Conservation (phyloP, 1,139 yeast genomes). For the Arxiozyma slooffiae region DNA sequence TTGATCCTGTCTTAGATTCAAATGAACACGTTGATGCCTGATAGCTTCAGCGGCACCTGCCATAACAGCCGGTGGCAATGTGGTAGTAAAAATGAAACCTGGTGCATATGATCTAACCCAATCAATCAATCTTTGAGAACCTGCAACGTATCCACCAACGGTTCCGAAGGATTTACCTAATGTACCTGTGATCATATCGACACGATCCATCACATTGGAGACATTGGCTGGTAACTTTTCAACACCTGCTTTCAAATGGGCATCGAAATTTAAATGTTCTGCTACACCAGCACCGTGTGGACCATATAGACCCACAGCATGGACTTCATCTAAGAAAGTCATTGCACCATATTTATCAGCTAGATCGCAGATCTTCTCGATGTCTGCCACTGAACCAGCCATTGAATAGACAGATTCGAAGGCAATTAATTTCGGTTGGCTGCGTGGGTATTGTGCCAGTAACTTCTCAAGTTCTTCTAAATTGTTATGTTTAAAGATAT, state of each 20-base stretch:
- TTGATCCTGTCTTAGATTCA: slow-evolving; percentile 71
- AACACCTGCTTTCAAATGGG: slow-evolving; percentile 61
- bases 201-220: slow-evolving; percentile 67
- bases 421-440: slow-evolving; percentile 87
- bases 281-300: slow-evolving; percentile 99
- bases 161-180: slow-evolving; percentile 94
- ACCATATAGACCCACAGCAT: slow-evolving; percentile 97
- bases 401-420: slow-evolving; percentile 95
- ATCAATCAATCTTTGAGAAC: slow-evolving; percentile 71
- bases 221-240: slow-evolving; percentile 36
- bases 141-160: slow-evolving; percentile 97
- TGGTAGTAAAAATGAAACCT: slow-evolving; percentile 92
- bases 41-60: slow-evolving; percentile 88
- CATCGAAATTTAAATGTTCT: slow-evolving; percentile 83
- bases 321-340: slow-evolving; percentile 95
- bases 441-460: slow-evolving; percentile 69
- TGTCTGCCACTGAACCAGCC: slow-evolving; percentile 97
- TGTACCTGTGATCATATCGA: slow-evolving; percentile 95
- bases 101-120: slow-evolving; percentile 96
- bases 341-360: slow-evolving; percentile 97
- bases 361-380: slow-evolving; percentile 82
- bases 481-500: slow-evolving; percentile 86
- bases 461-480: slow-evolving; percentile 68
- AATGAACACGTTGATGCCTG: slow-evolving; percentile 69
- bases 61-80: slow-evolving; percentile 96